Evolutionary conservation across 805 yeast genomes (phyloP).

Genomic region (Myxozyma melibiosi): DNA sequence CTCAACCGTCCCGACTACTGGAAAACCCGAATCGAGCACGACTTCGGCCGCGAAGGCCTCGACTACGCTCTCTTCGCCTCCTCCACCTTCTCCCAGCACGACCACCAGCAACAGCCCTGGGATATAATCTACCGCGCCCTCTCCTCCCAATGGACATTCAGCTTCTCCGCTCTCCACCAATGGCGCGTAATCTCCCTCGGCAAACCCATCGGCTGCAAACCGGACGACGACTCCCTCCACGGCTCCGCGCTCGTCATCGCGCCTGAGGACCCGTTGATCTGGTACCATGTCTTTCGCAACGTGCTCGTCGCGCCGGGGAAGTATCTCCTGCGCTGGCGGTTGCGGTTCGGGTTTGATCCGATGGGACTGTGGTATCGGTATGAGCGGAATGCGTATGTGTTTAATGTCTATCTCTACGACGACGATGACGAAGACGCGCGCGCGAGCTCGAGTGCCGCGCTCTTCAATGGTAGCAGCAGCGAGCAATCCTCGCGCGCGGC

Average conservation of each 20-base stretch:
- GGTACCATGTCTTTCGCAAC: slow-evolving; percentile 1
- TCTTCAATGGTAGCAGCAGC: too few species aligned
- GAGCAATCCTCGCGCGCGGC: too few species aligned
- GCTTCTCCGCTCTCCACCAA: not conserved
- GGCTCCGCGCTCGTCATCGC: not conserved
- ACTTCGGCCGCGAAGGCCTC: not conserved
- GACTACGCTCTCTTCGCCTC: not conserved
- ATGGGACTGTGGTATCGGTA: not conserved
- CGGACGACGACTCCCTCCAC: not conserved
- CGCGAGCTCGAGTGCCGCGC: too few species aligned
- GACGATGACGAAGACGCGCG: not conserved
- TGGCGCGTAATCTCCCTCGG: not conserved
- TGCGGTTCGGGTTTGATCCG: not conserved
- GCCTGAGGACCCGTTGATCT: not conserved
- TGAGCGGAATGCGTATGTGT: not conserved
- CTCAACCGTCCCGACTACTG: not conserved
- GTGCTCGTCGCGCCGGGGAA: not conserved
- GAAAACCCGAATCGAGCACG: not conserved
- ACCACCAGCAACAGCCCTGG: not conserved
- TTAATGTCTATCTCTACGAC: not conserved
- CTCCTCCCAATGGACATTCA: not conserved
- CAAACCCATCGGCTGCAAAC: not conserved
- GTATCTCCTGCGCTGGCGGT: not conserved
- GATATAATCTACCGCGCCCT: not conserved
- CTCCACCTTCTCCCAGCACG: too few species aligned